Base-by-base conservation (phyloP, 2,329 filamentous ascomycete species). In the Alternaria solani region DNA sequence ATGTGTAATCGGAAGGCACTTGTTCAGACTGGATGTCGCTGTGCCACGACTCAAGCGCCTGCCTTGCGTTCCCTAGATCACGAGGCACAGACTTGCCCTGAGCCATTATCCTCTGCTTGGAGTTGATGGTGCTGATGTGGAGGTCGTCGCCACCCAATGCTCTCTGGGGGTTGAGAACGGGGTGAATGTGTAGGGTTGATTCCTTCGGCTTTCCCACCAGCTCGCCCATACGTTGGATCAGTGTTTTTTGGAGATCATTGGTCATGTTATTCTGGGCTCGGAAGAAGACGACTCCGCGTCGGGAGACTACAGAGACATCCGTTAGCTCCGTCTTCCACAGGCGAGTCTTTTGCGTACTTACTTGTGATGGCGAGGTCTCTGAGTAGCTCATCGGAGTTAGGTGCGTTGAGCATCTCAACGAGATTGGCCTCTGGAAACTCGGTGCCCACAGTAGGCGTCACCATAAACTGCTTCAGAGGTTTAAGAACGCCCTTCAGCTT, bases 381-480 rank as follows among this genome's bases (percentile, higher is more conserved):
- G 6, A 57, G 25, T 12, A 57, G 25, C 30, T 57, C 55, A 53
- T 57, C 48, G 11, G 48, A 52, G 18, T 53, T 57, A 23, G 55
- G 48, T 20, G 55, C 55, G 14, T 57, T 53, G 8, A 53, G 39
- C 55, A 57, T 53, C 11, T 53, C 20, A 46, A 57, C 55, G 12
- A 57, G 48, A 26, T 57, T 57, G 12, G 48, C 55, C 25, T 57
- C 55, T 30, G 55, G 55, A 9, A 57, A 57, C 38, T 57, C 48
- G 6, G 55, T 57, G n/a, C 55, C 48, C 47, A 57, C 55, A 46
- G 55, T 57, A 25, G 55, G 48, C n/a, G 55, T 57, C 8, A 57
- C 47, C 25, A 46, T 44, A 41, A 53, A 57, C 11, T 57, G 48
- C 32, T 57, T 57, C 8, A 57, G n/a, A 34, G 55, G 47, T 30